Percentiles rank a stretch among this genome's conserved stretches.
phyloP scores from a whole-genome alignment of 2,329 filamentous ascomycete genomes.

The Monosporascus sp. region DNA sequence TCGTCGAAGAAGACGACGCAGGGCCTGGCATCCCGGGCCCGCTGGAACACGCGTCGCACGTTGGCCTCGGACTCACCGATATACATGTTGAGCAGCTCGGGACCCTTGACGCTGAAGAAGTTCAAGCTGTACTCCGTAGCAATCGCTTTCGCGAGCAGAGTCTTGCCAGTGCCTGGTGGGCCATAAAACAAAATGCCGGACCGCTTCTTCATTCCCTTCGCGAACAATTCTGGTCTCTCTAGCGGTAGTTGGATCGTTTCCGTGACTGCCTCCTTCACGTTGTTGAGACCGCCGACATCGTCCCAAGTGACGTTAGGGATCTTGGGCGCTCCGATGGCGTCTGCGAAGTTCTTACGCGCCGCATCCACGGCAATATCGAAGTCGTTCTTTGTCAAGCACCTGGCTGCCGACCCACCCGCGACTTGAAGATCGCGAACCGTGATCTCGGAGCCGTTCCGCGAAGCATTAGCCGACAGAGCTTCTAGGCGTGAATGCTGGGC shows the following conservation, averaged over 20 bases:
- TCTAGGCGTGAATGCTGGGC: constrained; percentile 74
- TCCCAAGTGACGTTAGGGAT: constrained; percentile 97
- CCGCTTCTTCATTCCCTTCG: constrained; percentile 96
- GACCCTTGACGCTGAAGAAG: constrained; percentile 91
- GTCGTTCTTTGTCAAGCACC: constrained; percentile 74
- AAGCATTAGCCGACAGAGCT: constrained; percentile 52
- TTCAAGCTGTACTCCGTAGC: constrained; percentile 91
- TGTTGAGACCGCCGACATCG: constrained; percentile 86
- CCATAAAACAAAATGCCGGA: constrained; percentile 91
- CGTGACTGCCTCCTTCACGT: constrained; percentile 94
- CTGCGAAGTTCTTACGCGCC: constrained; percentile 95
- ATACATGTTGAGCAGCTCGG: constrained; percentile 91
- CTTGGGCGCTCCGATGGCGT: constrained; percentile 94
- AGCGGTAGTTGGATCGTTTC: constrained; percentile 94
- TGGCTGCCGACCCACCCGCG: constrained; percentile 74
- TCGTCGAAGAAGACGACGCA: constrained; percentile 95
- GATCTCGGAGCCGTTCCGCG: constrained; percentile 36
- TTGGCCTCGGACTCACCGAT: constrained; percentile 93
- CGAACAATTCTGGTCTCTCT: constrained; percentile 87
- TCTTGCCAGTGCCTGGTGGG: constrained; percentile 87
- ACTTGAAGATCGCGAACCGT: constrained; percentile 81
- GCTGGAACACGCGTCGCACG: constrained; percentile 82
- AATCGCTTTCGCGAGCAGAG: constrained; percentile 86
- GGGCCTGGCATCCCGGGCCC: constrained; percentile 76
- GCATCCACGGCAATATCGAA: constrained; percentile 93